Conservation (phyloP, 2,329 filamentous ascomycete genomes). For the Tympanopsis confertula region DNA sequence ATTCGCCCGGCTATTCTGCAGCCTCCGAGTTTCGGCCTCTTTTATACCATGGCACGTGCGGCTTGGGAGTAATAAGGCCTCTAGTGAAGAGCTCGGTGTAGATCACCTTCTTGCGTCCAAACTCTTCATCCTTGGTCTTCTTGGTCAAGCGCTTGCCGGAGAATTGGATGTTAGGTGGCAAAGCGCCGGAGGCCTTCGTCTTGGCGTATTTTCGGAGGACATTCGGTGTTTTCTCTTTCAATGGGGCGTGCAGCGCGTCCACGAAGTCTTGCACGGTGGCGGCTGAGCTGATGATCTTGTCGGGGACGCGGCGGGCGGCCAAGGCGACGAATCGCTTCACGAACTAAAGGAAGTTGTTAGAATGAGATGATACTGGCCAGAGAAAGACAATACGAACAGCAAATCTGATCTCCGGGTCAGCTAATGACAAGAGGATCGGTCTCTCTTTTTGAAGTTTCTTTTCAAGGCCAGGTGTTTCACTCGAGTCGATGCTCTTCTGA, state of each 20-base stretch:
- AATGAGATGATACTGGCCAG: not conserved
- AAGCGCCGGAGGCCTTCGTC: too few species aligned
- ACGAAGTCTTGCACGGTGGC: not conserved
- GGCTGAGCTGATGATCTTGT: not conserved
- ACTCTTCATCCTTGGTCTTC: not conserved
- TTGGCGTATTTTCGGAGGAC: too few species aligned
- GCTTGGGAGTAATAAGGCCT: conserved; percentile 1
- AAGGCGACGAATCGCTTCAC: not conserved
- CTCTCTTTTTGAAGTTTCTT: too few species aligned
- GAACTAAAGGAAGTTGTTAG: not conserved
- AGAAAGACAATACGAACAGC: not conserved
- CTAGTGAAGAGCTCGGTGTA: not conserved
- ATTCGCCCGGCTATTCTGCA: too few species aligned
- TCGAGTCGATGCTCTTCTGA: too few species aligned
- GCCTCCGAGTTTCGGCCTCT: too few species aligned
- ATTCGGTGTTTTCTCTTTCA: too few species aligned
- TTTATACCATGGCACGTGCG: too few species aligned
- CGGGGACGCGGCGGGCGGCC: not conserved
- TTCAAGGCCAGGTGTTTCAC: too few species aligned
- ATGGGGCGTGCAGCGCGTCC: too few species aligned
- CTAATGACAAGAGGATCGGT: too few species aligned
- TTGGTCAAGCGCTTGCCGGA: not conserved
- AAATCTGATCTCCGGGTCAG: not conserved
- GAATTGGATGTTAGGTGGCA: not conserved
- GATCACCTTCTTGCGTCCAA: not conserved